Conservation (phyloP, 768 basidiomycete genomes). For the Lactifluus piperatus region DNA sequence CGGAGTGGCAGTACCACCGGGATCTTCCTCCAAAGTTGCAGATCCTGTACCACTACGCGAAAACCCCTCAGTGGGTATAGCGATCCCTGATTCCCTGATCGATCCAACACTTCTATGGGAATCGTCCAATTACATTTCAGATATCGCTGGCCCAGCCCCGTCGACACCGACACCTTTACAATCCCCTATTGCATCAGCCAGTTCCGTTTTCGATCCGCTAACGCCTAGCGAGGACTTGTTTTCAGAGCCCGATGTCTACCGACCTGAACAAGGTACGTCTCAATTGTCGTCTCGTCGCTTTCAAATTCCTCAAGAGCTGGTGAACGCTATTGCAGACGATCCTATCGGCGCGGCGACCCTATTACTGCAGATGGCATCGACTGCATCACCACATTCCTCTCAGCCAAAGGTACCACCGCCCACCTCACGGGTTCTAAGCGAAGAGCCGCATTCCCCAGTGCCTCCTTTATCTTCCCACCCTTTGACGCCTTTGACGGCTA, state of each 20-base stretch:
- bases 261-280: slow-evolving; percentile 18
- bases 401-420: slow-evolving; percentile 2
- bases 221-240: slow-evolving; percentile 29
- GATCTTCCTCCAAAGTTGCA: slow-evolving; percentile 28
- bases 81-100: slow-evolving; percentile 13
- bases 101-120: slow-evolving; percentile 18
- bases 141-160: slow-evolving; percentile 18
- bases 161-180: slow-evolving; percentile 17
- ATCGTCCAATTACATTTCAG: not conserved
- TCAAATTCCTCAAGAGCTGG: slow-evolving; percentile 4
- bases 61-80: not conserved
- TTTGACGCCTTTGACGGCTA: not conserved
- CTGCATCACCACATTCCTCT: slow-evolving; percentile 3
- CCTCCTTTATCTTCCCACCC: not conserved
- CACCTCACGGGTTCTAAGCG: not conserved
- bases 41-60: not conserved
- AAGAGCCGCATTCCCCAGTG: not conserved
- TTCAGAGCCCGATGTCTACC: slow-evolving; percentile 30
- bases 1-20: slow-evolving; percentile 45
- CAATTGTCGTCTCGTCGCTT: not conserved
- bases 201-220: slow-evolving; percentile 26
- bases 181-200: slow-evolving; percentile 14
- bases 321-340: slow-evolving; percentile 17
- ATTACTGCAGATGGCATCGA: slow-evolving; percentile 12
- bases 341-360: slow-evolving; percentile 20